phyloP scores from a whole-genome alignment of 2,329 filamentous ascomycete genomes.

The Trichoderma oligosporum region DNA sequence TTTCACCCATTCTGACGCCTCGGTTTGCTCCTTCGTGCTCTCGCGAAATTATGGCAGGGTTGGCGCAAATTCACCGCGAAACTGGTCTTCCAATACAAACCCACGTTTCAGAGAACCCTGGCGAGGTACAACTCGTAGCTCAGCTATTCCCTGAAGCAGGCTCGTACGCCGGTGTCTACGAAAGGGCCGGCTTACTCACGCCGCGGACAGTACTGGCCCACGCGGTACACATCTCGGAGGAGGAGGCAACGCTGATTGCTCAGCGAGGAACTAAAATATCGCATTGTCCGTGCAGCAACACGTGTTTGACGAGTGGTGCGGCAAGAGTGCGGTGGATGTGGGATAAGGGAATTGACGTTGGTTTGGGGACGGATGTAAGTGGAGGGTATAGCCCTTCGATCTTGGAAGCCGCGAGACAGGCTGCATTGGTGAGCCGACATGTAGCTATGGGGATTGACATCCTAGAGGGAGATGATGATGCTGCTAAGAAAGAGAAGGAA shows the following conservation, averaged over 20 bases:
- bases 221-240: slow-evolving; percentile 67
- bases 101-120: slow-evolving; percentile 79
- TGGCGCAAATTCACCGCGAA: slow-evolving; percentile 62
- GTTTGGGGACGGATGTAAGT: slow-evolving; percentile 85
- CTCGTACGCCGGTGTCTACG: slow-evolving; percentile 77
- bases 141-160: slow-evolving; percentile 61
- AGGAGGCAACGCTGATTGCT: slow-evolving; percentile 64
- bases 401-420: slow-evolving; percentile 78
- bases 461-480: slow-evolving; percentile 20
- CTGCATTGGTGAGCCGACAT: slow-evolving; percentile 72
- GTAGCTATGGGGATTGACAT: slow-evolving; percentile 52
- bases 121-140: slow-evolving; percentile 68
- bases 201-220: slow-evolving; percentile 78
- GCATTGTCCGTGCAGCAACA: slow-evolving; percentile 88
- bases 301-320: slow-evolving; percentile 72
- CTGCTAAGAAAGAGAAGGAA: neutral
- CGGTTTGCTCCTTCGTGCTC: slow-evolving; percentile 64
- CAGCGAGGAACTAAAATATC: slow-evolving; percentile 61
- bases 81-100: slow-evolving; percentile 73
- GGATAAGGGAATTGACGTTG: slow-evolving; percentile 70
- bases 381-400: slow-evolving; percentile 82
- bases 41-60: slow-evolving; percentile 52
- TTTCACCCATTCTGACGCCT: slow-evolving; percentile 77
- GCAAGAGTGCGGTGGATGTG: slow-evolving; percentile 73
- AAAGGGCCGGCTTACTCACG: slow-evolving; percentile 65